Conservation (phyloP, 352 stramenopile species). For the Thalassiosira delicatula region DNA sequence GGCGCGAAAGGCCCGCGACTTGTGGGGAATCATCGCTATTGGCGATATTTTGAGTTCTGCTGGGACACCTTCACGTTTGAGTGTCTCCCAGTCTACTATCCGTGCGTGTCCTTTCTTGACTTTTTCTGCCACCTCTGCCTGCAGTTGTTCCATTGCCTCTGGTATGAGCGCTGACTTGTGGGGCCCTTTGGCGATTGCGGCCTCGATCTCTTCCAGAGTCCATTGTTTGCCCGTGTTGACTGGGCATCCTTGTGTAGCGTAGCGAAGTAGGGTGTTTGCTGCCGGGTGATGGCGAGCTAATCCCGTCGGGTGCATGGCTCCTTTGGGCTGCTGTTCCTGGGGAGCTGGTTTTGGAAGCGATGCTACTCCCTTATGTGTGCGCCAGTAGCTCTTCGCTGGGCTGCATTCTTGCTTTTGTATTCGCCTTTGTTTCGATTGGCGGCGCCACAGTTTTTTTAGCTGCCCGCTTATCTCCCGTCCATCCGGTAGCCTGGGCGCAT, state of each 20-base stretch:
- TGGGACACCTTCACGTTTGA: conserved; percentile 11
- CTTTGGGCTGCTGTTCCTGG: not conserved
- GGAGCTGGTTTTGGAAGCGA: not conserved
- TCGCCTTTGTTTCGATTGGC: too few species aligned
- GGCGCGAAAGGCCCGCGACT: not conserved
- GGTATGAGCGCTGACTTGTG: conserved; percentile 17
- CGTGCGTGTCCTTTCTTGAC: not conserved
- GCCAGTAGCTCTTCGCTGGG: not conserved
- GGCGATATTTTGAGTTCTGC: not conserved
- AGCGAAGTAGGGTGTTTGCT: not conserved
- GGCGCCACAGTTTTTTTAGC: too few species aligned
- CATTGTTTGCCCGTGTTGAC: not conserved
- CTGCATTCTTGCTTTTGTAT: too few species aligned
- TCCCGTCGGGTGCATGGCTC: conserved; percentile 6
- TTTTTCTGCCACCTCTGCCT: conserved; percentile 14
- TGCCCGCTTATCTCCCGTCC: too few species aligned
- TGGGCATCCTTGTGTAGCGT: not conserved
- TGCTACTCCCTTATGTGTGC: not conserved
- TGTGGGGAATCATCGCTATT: conserved; percentile 39
- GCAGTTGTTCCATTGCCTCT: conserved; percentile 15
- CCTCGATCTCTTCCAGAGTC: conserved; percentile 30
- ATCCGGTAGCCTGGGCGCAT: too few species aligned
- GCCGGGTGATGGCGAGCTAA: conserved; percentile 2
- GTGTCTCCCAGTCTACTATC: conserved; percentile 14
- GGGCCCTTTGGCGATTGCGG: conserved; percentile 1